These are phyloP conservation scores for Podosphaera xanthii DNA, from an alignment of 2,329 filamentous ascomycete genomes.

Conservation along the genomic window DNA sequence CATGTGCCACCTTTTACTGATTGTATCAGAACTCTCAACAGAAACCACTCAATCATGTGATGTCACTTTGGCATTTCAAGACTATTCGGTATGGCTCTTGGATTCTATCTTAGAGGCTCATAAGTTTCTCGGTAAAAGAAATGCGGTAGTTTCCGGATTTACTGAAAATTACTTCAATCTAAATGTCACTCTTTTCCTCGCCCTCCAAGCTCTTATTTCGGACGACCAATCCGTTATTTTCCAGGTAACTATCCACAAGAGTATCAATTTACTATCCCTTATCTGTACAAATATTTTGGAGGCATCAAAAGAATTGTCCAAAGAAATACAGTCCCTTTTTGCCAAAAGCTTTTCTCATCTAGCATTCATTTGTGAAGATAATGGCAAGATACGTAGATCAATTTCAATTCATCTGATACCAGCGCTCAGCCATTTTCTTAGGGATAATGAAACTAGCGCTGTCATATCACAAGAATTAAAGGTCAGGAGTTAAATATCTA, in stretches of 20 bases:
- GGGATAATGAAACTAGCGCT: slow-evolving; percentile 1
- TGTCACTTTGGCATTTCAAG: slow-evolving; percentile 14
- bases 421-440: slow-evolving; percentile 4
- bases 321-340: slow-evolving; percentile 5
- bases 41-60: slow-evolving; percentile 9
- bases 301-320: slow-evolving; percentile 5
- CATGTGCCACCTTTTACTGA: slow-evolving; percentile 10
- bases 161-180: slow-evolving; percentile 4
- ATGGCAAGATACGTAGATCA: slow-evolving; percentile 8
- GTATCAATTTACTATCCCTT: slow-evolving; percentile 11
- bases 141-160: slow-evolving; percentile 3
- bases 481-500: slow-evolving; percentile 5
- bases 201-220: slow-evolving; percentile 10
- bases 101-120: slow-evolving; percentile 12
- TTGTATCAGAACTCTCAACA: slow-evolving; percentile 13
- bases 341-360: slow-evolving; percentile 11
- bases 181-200: slow-evolving; percentile 5
- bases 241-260: slow-evolving; percentile 13
- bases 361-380: slow-evolving; percentile 7
- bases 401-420: slow-evolving; percentile 10
- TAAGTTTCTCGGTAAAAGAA: slow-evolving; percentile 9
- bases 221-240: slow-evolving; percentile 6
- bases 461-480: slow-evolving; percentile 11
- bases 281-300: slow-evolving; percentile 12
- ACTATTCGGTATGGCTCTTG: slow-evolving; percentile 15